A percentile compares a stretch with the other conserved stretches of the same genome.
Evolutionary conservation across 192 early-diverging fungal genomes (phyloP).

Genomic region (Helicostylum pulchrum): DNA sequence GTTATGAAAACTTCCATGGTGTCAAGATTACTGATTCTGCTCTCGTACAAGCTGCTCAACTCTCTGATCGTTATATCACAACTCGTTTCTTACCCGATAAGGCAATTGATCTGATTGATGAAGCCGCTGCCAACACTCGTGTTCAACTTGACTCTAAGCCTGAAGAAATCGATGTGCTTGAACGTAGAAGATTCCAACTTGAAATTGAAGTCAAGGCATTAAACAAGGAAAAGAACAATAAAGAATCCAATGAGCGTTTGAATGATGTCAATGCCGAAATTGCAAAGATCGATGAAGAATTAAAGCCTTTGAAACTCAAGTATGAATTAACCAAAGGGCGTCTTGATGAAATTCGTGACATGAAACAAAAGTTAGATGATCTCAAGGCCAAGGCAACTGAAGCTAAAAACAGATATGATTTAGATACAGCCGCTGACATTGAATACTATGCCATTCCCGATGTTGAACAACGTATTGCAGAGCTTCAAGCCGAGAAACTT

Average conservation of each 20-base stretch:
- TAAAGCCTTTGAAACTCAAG: constrained; percentile 83
- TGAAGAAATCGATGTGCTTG: constrained; percentile 93
- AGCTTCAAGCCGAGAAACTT: constrained; percentile 65
- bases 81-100: constrained; percentile 75
- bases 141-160: constrained; percentile 97
- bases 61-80: constrained; percentile 73
- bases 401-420: constrained; percentile 79
- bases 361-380: constrained; percentile 85
- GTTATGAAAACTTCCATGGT: constrained; percentile 77
- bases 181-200: constrained; percentile 87
- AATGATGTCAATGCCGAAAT: constrained; percentile 82
- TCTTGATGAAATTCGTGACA: constrained; percentile 82
- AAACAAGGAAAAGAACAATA: constrained; percentile 90
- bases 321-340: constrained; percentile 85
- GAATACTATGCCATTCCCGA: constrained; percentile 94
- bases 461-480: constrained; percentile 67
- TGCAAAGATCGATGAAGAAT: constrained; percentile 74
- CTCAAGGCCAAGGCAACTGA: constrained; percentile 83
- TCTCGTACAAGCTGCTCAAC: constrained; percentile 65
- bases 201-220: constrained; percentile 96
- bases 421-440: constrained; percentile 88
- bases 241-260: constrained; percentile 75
- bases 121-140: constrained; percentile 92
- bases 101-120: constrained; percentile 80
- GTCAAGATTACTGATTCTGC: constrained; percentile 75